Base-by-base conservation (phyloP, 768 basidiomycete species). In the Rhodotorula graminis region DNA sequence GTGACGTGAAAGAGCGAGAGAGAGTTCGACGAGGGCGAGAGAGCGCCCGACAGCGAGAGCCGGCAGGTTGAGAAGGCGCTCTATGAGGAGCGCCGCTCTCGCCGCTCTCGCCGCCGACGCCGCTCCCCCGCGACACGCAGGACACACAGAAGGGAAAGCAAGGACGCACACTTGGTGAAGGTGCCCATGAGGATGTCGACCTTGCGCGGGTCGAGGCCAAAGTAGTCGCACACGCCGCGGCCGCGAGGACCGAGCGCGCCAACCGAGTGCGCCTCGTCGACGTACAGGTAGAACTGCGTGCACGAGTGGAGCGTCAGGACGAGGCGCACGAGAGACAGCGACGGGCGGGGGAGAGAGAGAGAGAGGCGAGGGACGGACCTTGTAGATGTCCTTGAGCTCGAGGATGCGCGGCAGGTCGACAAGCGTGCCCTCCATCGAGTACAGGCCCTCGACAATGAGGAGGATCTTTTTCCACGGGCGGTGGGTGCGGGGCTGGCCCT, bases 381-480 rank as follows among this genome's bases (percentile, higher is more conserved):
- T 98, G 86, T 96, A 98, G 80, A 88, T 90, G 80, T 89, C 85
- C 85, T 96, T 98, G 64, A 99, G 84, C 75, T 90, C 89, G 69
- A 98, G 77, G 66, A 99, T 83, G 21, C 78, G 84, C 8, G 94
- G 96, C 56, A 99, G 79, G 80, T 97, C 87, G 49, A 90, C 87
- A 75, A 98, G 78, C 16, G 91, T 93, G n/a, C 96, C 96, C 82
- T 98, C 96, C 96, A 99, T 99, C 72, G 91, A 93, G 83, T 92
- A 98, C 57, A 99, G 81, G 6, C 96, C 96, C 80, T 99, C 96
- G 21, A 98, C 92, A 66, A 96, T 87, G 57, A 99, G 75, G 52
- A 99, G 81, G 72, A 99, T 98, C 84, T 95, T 97, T 84, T 95
- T 96, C 96, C 96, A 98, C 21, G 95, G 95, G n/a, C 96, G 83